Evolutionary conservation across 2,329 filamentous ascomycete genomes (phyloP), one percentile per base, ranked within the genome.

Genomic region (Aspergillus terreus): DNA sequence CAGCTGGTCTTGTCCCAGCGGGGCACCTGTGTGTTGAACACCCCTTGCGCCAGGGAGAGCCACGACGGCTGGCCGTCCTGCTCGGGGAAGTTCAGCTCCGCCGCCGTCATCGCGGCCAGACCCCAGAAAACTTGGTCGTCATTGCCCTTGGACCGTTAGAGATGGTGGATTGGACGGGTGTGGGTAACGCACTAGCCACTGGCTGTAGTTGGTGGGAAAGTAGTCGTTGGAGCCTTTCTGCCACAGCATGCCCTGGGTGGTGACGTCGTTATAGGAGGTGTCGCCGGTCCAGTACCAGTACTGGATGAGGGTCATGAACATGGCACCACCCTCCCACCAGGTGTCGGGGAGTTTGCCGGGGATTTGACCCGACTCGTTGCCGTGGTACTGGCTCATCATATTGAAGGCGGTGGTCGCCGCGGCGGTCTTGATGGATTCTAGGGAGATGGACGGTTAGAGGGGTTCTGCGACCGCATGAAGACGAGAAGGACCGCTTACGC

Each of bases 221-320:
- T 87, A 94, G 64, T 92, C 85, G 51, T 83, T 75, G 63, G 87
- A 78, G 49, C 89, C 89, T 48, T 86, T 83, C 70, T 95, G 90
- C 66, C 82, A 85, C 44, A 91, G 77, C 60, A 95, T 78, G 11
- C 82, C 90, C 57, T 88, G 77, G 33, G 78, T 79, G 14, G 83
- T 81, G 33, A 88, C 73, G 14, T 84, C 74, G 65, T 91, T 91
- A 73, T 88, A 94, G 32, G 79, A 78, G 4, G 78, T 73, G 64
- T 92, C 88, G 17, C 84, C 85, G 0, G 88, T 92, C 66, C 90
- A 89, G 65, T 85, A 88, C 88, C 88, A 95, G 68, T 94, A 94
- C 63, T 94, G 88, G 48, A 95, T 78, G 56, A 94, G 74, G 2
- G 86, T 77, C 52, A 79, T 81, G 62, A 82, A 82, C 76, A 92